Evolutionary conservation across 2,329 filamentous ascomycete species (phyloP).

Genomic region (Didymella pomorum): DNA sequence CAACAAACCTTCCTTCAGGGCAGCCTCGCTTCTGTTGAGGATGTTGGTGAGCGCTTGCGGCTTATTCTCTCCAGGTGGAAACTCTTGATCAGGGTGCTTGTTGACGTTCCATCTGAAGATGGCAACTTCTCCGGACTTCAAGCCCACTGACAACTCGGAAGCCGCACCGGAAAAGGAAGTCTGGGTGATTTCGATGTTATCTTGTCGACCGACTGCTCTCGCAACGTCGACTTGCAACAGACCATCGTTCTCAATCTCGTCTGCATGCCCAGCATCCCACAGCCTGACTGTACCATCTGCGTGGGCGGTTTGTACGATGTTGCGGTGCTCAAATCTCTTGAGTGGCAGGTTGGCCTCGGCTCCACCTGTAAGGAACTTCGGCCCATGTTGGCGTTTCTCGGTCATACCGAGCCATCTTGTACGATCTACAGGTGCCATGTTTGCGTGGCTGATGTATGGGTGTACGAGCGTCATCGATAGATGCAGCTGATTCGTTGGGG

Average conservation of each 20-base stretch:
- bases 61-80: conserved; percentile 59
- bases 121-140: conserved; percentile 81
- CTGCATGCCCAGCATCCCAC: conserved; percentile 91
- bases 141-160: conserved; percentile 84
- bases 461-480: conserved; percentile 87
- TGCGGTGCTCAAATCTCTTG: conserved; percentile 81
- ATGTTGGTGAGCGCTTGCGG: conserved; percentile 73
- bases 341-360: conserved; percentile 73
- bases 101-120: conserved; percentile 91
- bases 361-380: conserved; percentile 80
- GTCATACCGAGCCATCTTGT: conserved; percentile 87
- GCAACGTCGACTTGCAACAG: conserved; percentile 87
- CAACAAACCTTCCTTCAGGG: conserved; percentile 79
- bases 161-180: conserved; percentile 82
- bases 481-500: conserved; percentile 91
- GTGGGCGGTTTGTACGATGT: conserved; percentile 85
- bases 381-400: conserved; percentile 82
- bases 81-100: conserved; percentile 71
- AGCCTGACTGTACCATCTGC: conserved; percentile 90
- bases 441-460: conserved; percentile 80
- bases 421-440: conserved; percentile 77
- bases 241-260: conserved; percentile 87
- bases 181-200: conserved; percentile 77
- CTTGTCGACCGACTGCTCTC: conserved; percentile 79
- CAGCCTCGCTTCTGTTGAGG: conserved; percentile 72